Conservation (phyloP, 2,329 filamentous ascomycete genomes). For the Metarhizium anisopliae region DNA sequence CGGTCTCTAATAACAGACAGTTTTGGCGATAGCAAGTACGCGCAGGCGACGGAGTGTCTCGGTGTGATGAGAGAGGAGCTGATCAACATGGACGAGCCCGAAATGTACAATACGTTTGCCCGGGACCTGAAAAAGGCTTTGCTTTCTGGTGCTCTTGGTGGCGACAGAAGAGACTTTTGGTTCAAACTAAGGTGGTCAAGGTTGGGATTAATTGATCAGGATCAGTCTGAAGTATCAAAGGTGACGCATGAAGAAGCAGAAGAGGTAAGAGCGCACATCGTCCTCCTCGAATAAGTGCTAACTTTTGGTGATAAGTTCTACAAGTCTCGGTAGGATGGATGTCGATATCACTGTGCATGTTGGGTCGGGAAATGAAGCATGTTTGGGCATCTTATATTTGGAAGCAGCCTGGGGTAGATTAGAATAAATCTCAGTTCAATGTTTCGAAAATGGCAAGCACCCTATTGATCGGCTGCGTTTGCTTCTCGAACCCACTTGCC, state of each 20-base stretch:
- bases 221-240: conserved; percentile 52
- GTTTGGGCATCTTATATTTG: not conserved
- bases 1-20: conserved; percentile 60
- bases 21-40: conserved; percentile 67
- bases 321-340: conserved; percentile 21
- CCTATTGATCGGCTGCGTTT: not conserved
- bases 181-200: conserved; percentile 56
- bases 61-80: conserved; percentile 72
- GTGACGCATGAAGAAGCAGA: conserved; percentile 64
- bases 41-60: conserved; percentile 65
- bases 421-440: not conserved
- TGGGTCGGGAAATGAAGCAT: not conserved
- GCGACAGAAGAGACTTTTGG: conserved; percentile 78
- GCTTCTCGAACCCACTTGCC: not conserved
- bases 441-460: too few species aligned
- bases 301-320: conserved; percentile 23
- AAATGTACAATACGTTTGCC: conserved; percentile 67
- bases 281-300: conserved; percentile 11
- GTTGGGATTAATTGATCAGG: conserved; percentile 64
- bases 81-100: conserved; percentile 64
- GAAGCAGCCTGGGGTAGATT: not conserved
- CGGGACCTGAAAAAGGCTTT: conserved; percentile 63
- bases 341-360: not conserved
- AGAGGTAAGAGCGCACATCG: conserved; percentile 32
- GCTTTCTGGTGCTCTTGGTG: conserved; percentile 59